These are phyloP conservation scores for Metschnikowia continentalis DNA, from an alignment of 805 yeast species.

Conservation along the genomic window DNA sequence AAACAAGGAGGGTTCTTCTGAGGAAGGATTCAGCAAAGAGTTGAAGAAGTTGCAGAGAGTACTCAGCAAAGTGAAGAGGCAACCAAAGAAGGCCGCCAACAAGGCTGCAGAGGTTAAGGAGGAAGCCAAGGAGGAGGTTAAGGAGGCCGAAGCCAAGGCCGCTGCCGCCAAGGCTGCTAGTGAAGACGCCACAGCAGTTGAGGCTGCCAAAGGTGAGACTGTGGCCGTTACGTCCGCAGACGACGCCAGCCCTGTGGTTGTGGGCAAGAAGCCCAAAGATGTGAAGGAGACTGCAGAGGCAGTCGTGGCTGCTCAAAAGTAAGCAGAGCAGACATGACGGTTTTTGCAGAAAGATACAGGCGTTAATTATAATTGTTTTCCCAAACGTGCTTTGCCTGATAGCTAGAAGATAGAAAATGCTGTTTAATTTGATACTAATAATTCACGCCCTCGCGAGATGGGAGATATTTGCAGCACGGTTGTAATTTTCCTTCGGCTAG, in stretches of 20 bases:
- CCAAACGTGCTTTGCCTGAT: neutral
- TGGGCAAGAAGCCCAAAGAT: neutral
- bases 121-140: neutral
- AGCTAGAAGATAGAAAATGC: neutral
- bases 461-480: neutral
- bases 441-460: neutral
- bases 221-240: neutral
- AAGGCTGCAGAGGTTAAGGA: neutral
- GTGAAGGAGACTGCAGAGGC: neutral
- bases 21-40: neutral
- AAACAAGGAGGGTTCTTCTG: neutral
- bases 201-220: neutral
- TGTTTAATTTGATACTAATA: neutral
- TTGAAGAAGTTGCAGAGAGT: conserved; percentile 1
- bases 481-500: neutral
- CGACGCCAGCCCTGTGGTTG: neutral
- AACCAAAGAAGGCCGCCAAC: neutral
- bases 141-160: neutral
- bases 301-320: neutral
- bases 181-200: neutral
- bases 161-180: neutral
- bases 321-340: neutral
- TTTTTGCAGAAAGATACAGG: neutral
- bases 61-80: conserved; percentile 1
- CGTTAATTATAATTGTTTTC: neutral